Conservation (phyloP, 2,329 filamentous ascomycete species). For the Apiospora koreana region DNA sequence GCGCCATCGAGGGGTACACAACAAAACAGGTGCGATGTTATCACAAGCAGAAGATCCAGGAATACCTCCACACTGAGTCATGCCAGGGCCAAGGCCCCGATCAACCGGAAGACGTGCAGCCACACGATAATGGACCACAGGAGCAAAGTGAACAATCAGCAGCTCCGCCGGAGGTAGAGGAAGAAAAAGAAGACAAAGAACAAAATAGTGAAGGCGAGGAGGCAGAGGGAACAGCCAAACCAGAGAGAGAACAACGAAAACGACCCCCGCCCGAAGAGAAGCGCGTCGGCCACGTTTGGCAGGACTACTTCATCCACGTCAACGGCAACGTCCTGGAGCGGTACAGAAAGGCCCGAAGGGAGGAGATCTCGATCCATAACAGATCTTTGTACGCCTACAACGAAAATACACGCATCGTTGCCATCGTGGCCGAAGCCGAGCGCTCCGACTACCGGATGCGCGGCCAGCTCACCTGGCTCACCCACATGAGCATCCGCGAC, state of each 20-base stretch:
- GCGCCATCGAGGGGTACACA: background rate
- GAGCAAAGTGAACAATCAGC: too few species aligned
- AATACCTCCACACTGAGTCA: background rate
- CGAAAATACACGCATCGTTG: background rate
- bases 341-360: too few species aligned
- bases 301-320: constrained; percentile 1
- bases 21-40: background rate
- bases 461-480: background rate
- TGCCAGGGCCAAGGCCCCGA: too few species aligned
- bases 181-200: too few species aligned
- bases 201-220: background rate
- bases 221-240: background rate
- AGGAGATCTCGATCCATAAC: too few species aligned
- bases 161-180: too few species aligned
- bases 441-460: background rate
- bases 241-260: background rate
- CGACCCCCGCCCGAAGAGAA: background rate
- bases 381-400: background rate
- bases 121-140: too few species aligned
- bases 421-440: background rate
- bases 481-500: background rate
- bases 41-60: background rate
- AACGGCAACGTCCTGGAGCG: background rate
- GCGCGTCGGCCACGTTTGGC: background rate
- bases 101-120: too few species aligned